Evolutionary conservation across 345 rosid genomes (phyloP).

Genomic region (Ceriops zippeliana): DNA sequence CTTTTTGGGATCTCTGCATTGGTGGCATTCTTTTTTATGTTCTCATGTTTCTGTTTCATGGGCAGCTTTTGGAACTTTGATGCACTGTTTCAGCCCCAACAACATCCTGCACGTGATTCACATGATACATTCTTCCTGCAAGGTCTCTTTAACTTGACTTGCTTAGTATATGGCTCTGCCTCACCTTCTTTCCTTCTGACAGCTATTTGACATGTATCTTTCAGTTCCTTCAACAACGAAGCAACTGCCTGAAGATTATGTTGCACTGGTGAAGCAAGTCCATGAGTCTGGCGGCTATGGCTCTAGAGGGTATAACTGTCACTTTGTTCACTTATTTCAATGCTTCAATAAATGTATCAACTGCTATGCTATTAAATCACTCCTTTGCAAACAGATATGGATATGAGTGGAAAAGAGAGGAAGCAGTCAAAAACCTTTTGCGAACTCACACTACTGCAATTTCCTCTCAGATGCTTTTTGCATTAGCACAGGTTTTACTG

Average conservation of each 20-base stretch:
- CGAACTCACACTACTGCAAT: constrained; percentile 96
- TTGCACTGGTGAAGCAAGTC: constrained; percentile 66
- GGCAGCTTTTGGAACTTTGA: constrained; percentile 98
- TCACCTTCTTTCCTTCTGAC: constrained; percentile 11
- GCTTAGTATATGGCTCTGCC: background rate
- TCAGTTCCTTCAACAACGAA: constrained; percentile 79
- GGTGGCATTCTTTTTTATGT: background rate
- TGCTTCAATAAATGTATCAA: background rate
- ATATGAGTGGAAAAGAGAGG: constrained; percentile 96
- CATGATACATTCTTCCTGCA: constrained; percentile 88
- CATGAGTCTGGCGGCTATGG: constrained; percentile 92
- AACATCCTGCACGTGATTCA: constrained; percentile 99
- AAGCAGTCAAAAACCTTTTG: constrained; percentile 86
- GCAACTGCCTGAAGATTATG: constrained; percentile 80
- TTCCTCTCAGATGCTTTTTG: constrained; percentile 86
- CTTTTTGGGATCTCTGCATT: no score
- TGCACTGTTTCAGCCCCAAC: constrained; percentile 94
- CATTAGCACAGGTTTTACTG: constrained; percentile 65
- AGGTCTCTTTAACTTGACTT: constrained; percentile 41
- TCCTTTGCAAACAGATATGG: constrained; percentile 45
- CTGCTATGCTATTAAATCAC: no score
- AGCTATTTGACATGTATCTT: constrained; percentile 9
- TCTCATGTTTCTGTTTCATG: constrained; percentile 3
- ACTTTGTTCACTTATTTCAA: background rate
- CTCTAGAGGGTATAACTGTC: constrained; percentile 66